phyloP scores from a whole-genome alignment of 495 filamentous ascomycete genomes.

The Podospora sp. region DNA sequence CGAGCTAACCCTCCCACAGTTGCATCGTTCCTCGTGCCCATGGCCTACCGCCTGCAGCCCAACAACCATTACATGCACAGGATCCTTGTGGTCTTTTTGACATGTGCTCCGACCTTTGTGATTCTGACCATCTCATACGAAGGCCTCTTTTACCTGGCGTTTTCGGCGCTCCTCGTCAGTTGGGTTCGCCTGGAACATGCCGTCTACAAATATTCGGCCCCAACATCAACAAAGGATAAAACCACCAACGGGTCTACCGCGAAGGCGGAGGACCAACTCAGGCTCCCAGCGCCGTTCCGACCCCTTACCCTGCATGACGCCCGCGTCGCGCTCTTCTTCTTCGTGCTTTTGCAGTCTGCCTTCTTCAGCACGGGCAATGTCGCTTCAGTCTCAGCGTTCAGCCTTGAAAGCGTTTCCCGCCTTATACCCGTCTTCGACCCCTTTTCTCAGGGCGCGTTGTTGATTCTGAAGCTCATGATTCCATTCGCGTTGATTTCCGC shows the following conservation, averaged over 20 bases:
- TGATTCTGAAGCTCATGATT: constrained; percentile 88
- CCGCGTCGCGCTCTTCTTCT: constrained; percentile 90
- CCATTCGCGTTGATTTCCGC: constrained; percentile 93
- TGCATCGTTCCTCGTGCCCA: constrained; percentile 75
- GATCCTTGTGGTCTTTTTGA: constrained; percentile 85
- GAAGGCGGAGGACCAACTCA: constrained; percentile 28
- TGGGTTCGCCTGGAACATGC: constrained; percentile 92
- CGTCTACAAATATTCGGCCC: constrained; percentile 59
- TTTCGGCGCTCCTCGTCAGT: constrained; percentile 77
- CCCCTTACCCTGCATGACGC: constrained; percentile 77
- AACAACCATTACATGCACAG: constrained; percentile 90
- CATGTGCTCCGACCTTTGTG: constrained; percentile 91
- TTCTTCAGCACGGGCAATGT: constrained; percentile 99
- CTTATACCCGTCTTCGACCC: constrained; percentile 95
- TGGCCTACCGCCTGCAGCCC: constrained; percentile 77
- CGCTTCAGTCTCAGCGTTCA: constrained; percentile 93
- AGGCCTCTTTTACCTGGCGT: constrained; percentile 92
- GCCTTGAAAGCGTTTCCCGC: constrained; percentile 84
- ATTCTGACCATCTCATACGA: constrained; percentile 98
- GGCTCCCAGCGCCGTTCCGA: constrained; percentile 57
- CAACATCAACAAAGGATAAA: constrained; percentile 24
- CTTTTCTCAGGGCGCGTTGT: constrained; percentile 85
- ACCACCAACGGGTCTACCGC: constrained; percentile 35
- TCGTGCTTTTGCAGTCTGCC: constrained; percentile 88
- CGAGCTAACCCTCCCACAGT: constrained; percentile 48